Percentiles rank a stretch among this genome's conserved stretches.
Conservation (phyloP, 2,329 filamentous ascomycete genomes). For the Macrophomina tecta region DNA sequence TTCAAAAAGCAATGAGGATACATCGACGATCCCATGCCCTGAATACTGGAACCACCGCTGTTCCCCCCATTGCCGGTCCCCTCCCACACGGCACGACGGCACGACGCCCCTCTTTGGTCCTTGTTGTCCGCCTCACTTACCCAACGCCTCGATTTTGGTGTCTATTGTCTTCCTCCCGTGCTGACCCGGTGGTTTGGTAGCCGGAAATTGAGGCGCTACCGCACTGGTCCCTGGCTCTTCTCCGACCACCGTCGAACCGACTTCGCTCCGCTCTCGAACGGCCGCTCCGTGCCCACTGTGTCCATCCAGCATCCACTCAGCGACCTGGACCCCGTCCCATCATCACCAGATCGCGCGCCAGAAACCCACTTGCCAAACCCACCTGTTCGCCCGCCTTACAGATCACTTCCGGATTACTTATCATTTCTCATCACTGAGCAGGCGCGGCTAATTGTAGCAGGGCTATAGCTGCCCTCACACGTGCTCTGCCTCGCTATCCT, state of each 20-base stretch:
- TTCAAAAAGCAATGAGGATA: constrained; percentile 10
- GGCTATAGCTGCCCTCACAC: neutral
- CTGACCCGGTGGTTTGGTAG: constrained; percentile 9
- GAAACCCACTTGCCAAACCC: neutral
- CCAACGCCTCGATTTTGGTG: constrained; percentile 23
- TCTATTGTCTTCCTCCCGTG: neutral
- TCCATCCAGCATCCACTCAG: neutral
- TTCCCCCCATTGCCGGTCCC: constrained; percentile 1
- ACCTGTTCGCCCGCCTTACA: neutral
- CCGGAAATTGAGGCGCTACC: constrained; percentile 22
- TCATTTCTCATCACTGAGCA: neutral
- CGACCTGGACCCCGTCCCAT: neutral
- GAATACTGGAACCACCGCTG: constrained; percentile 2
- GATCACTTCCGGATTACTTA: neutral
- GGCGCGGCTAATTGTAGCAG: neutral
- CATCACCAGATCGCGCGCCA: neutral
- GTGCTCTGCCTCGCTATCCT: neutral
- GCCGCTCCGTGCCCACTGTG: neutral
- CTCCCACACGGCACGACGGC: neutral
- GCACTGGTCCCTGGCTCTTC: constrained; percentile 8
- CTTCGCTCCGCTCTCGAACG: constrained; percentile 9
- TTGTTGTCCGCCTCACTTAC: constrained; percentile 19
- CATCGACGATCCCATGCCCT: constrained; percentile 17
- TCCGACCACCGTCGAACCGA: neutral
- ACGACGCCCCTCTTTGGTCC: constrained; percentile 7